Conservation (phyloP, 352 stramenopile genomes). For the Thalassiosira sp. region DNA sequence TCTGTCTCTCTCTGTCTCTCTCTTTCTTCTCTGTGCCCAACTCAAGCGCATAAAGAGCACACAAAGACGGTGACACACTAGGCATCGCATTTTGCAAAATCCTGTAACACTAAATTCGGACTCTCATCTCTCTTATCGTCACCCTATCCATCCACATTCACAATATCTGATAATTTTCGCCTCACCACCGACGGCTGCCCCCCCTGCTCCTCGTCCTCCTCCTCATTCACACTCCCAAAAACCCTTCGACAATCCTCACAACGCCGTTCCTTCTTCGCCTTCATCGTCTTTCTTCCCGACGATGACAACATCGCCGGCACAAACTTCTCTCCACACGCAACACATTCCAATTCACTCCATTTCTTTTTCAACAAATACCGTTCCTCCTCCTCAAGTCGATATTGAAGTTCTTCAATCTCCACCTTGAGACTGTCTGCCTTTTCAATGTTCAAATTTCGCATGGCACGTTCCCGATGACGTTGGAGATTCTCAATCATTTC, state of each 20-base stretch:
- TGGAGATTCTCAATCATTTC: conserved; percentile 12
- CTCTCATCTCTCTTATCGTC: no score
- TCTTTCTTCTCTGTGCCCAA: no score
- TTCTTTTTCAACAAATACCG: neutral
- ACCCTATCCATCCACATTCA: no score
- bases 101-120: no score
- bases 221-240: neutral
- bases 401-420: conserved; percentile 21
- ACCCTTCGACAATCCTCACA: conserved; percentile 4
- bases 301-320: neutral
- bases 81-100: no score
- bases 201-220: neutral
- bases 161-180: conserved; percentile 1
- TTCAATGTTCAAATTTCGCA: neutral
- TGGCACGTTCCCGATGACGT: neutral
- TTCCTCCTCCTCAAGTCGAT: conserved; percentile 5
- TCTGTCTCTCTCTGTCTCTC: no score
- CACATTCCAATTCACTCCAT: conserved; percentile 1
- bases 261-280: neutral
- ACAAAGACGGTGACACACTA: no score
- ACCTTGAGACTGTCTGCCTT: neutral
- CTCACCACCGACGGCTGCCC: neutral
- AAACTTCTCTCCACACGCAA: conserved; percentile 6
- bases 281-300: neutral
- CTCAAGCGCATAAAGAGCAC: no score